Evolutionary conservation across 352 stramenopile species (phyloP), one percentile per base, ranked within the genome.

Genomic region (Globisporangium echinulatum): DNA sequence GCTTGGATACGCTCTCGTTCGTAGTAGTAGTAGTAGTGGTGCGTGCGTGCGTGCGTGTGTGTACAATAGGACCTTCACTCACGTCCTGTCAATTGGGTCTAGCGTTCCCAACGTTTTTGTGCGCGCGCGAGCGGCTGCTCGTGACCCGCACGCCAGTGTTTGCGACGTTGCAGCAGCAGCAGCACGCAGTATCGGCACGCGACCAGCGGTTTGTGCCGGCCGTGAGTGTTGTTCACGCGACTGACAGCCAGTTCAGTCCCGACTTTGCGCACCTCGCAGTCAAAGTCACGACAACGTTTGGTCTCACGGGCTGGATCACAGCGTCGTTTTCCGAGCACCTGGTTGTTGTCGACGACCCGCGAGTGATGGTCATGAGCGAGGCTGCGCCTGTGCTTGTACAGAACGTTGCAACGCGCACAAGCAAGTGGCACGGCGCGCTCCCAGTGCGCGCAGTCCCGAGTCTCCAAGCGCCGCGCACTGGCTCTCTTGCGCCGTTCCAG

Each of bases 161-260:
- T 58, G 69, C 72, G 36, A 14, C 71, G 7, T 62, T 70, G 17
- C 15, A 46, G 13, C 49, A 43, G 36, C 50, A 14, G 7, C 25
- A 54, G 50, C 38, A 7, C 14, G 52, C 33, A 64, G 55, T 46
- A 44, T 13, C 40, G 11, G 5, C 40, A 5, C 40, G 7, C 40
- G 47, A 56, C 52, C 71, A 83, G 55, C 68, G 74, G 9, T 83
- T 82, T 50, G 56, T 92, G 52, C 79, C 79, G 17, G 59, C 71
- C n/a, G 73, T 75, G 44, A 92, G 79, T 55, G 75, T 90, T 0
- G 85, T 92, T 49, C 76, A 88, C 44, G 78, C 82, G 2, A 88
- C 76, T 0, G 79, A 92, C 54, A 79, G 69, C 52, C 69, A 70
- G 48, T 88, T 90, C 52, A 90, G 85, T 38, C 72, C 85, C 39